Base-by-base conservation (phyloP, 2,329 filamentous ascomycete genomes). In the Neofusicoccum parvum region DNA sequence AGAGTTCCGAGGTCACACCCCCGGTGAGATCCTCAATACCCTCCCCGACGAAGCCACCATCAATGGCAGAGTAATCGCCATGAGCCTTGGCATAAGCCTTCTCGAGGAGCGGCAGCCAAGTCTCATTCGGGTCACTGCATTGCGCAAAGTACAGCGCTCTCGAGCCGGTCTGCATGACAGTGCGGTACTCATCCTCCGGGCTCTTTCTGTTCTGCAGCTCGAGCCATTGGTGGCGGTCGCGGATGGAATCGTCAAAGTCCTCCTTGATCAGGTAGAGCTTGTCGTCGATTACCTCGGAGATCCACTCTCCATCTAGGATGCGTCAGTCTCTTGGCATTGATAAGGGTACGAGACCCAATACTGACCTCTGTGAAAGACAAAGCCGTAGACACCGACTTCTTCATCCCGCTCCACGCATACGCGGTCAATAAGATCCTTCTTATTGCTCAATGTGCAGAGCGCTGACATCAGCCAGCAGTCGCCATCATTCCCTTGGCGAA, bases 401-500 rank as follows among this genome's bases (percentile, higher is more conserved):
- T 91, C 86, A 69, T 95, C 86, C 23, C 86, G 84, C 3, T 86
- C 88, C 39, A 95, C 90, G 69, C 91, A 95, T 5, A 93, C 81
- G 62, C 82, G 86, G 73, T 92, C 86, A 60, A 95, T 91, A 54
- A 94, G 77, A 0, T 85, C 85, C 15, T 85, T 79, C 75, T 91
- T 90, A 74, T 91, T 92, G 70, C 87, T 89, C 50, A 95, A 82
- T 0, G 91, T 92, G 69, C 90, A 92, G 34, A 96, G 78, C 0
- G 91, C 91, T 10, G 92, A 89, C 79, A 96, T 87, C 66, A 95
- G 86, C 92, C 92, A 96, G 75, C 92, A 96, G 73, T 96, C 91
- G 0, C 92, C 92, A 68, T 89, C 88, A 2, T 84, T 82, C 1
- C 92, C 92, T 76, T 95, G 92, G 14, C 90, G 85, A 10, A 96